Evolutionary conservation across 2,329 filamentous ascomycete species (phyloP).

Genomic region (Cladosporium sp.): DNA sequence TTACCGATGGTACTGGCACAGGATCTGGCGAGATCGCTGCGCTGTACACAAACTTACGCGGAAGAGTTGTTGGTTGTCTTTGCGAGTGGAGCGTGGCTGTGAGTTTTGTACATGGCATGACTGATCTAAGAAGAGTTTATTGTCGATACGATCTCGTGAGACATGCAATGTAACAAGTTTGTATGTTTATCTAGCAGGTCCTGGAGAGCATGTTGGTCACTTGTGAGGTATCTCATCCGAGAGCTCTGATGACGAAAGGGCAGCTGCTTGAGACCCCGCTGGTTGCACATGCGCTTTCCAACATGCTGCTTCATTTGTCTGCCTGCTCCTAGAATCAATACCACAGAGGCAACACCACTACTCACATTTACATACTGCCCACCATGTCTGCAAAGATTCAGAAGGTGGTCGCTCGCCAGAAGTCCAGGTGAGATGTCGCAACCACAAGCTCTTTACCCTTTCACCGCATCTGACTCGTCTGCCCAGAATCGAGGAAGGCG

Average conservation of each 20-base stretch:
- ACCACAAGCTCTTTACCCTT: not conserved
- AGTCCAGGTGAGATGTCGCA: conserved; percentile 65
- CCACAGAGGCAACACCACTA: not conserved
- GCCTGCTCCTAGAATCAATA: not conserved
- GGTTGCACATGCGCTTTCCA: conserved; percentile 5
- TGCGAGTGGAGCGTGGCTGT: no score
- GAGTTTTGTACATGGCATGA: not conserved
- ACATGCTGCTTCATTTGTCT: not conserved
- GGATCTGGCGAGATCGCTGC: not conserved
- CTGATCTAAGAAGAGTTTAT: no score
- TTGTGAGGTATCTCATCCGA: not conserved
- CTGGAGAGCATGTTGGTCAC: not conserved
- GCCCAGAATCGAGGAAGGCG: conserved; percentile 78
- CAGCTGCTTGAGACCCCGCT: not conserved
- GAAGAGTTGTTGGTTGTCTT: not conserved
- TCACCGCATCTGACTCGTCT: conserved; percentile 12
- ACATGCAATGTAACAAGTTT: not conserved
- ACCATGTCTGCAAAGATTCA: conserved; percentile 58
- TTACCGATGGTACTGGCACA: not conserved
- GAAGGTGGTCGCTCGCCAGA: conserved; percentile 73
- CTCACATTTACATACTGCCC: not conserved
- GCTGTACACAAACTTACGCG: not conserved
- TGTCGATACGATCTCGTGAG: no score
- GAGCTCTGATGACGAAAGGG: not conserved
- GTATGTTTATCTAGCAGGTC: not conserved